Evolutionary conservation across 805 yeast genomes (phyloP).

Genomic region (Barnettozyma salicaria): DNA sequence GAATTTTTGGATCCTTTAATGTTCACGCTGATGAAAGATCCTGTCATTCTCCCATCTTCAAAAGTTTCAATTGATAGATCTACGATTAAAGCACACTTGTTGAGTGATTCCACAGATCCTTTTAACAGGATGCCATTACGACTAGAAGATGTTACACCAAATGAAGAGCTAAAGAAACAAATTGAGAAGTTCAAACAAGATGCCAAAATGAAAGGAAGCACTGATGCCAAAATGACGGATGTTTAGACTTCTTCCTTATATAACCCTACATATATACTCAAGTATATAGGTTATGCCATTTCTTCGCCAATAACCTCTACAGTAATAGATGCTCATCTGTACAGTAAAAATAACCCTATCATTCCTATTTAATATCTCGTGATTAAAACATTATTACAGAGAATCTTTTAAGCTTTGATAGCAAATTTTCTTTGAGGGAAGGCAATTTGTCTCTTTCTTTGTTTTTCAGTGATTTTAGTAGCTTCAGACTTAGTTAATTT

Average conservation of each 20-base stretch:
- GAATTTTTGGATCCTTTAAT: conserved; percentile 95
- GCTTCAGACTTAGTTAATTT: conserved; percentile 85
- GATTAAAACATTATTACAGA: conserved; percentile 8
- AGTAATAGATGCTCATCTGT: background rate
- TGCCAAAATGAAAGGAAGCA: conserved; percentile 4
- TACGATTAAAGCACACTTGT: conserved; percentile 86
- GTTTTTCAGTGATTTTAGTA: conserved; percentile 75
- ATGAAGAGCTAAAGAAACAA: conserved; percentile 56
- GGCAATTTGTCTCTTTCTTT: conserved; percentile 87
- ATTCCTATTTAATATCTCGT: conserved; percentile 22
- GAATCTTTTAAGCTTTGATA: conserved; percentile 79
- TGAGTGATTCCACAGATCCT: conserved; percentile 96
- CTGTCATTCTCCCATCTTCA: conserved; percentile 88
- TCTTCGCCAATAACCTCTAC: too few species aligned
- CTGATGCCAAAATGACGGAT: conserved; percentile 18
- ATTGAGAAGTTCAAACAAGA: conserved; percentile 43
- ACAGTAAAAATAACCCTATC: conserved; percentile 20
- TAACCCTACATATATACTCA: too few species aligned
- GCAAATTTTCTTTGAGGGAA: conserved; percentile 99
- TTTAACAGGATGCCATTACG: conserved; percentile 89
- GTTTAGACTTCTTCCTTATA: too few species aligned
- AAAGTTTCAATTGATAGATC: conserved; percentile 80
- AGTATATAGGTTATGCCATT: too few species aligned
- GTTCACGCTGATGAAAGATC: conserved; percentile 94
- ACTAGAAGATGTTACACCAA: conserved; percentile 81